Percentiles rank a stretch among this genome's conserved stretches.
These are phyloP conservation scores for Phytophthora meadii DNA, from an alignment of 352 stramenopile genomes.

Conservation along the genomic window DNA sequence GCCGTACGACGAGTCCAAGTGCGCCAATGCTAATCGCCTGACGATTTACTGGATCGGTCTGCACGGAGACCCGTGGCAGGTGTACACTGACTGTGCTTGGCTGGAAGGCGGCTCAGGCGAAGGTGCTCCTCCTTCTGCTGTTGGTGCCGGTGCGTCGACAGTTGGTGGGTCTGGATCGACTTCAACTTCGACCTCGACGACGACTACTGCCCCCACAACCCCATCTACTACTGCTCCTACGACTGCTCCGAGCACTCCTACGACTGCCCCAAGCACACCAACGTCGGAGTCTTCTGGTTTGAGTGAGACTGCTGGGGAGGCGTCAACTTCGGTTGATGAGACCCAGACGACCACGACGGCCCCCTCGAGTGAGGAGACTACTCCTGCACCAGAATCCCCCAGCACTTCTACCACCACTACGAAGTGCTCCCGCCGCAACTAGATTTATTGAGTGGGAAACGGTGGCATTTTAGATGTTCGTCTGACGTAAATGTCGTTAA, in stretches of 20 bases:
- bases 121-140: slow-evolving; percentile 24
- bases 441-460: slow-evolving; percentile 13
- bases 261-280: slow-evolving; percentile 5
- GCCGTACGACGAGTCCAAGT: slow-evolving; percentile 53
- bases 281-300: slow-evolving; percentile 4
- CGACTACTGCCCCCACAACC: slow-evolving; percentile 7
- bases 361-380: neutral
- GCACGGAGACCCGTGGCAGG: slow-evolving; percentile 62
- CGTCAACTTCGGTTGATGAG: slow-evolving; percentile 7
- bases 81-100: slow-evolving; percentile 63
- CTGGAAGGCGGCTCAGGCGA: slow-evolving; percentile 37
- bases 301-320: slow-evolving; percentile 11
- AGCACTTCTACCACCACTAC: slow-evolving; percentile 8
- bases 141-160: slow-evolving; percentile 18
- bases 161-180: slow-evolving; percentile 14
- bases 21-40: slow-evolving; percentile 51
- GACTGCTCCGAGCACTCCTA: neutral
- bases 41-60: slow-evolving; percentile 67
- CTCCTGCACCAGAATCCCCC: slow-evolving; percentile 18
- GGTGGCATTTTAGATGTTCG: slow-evolving; percentile 8
- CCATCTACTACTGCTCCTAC: slow-evolving; percentile 6
- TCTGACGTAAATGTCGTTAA: slow-evolving; percentile 12
- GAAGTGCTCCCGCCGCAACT: slow-evolving; percentile 12
- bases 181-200: slow-evolving; percentile 4
- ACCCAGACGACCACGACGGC: slow-evolving; percentile 2